Evolutionary conservation across 1,139 yeast genomes (phyloP), one percentile per base, ranked within the genome.

Genomic region (Pichia sp.): DNA sequence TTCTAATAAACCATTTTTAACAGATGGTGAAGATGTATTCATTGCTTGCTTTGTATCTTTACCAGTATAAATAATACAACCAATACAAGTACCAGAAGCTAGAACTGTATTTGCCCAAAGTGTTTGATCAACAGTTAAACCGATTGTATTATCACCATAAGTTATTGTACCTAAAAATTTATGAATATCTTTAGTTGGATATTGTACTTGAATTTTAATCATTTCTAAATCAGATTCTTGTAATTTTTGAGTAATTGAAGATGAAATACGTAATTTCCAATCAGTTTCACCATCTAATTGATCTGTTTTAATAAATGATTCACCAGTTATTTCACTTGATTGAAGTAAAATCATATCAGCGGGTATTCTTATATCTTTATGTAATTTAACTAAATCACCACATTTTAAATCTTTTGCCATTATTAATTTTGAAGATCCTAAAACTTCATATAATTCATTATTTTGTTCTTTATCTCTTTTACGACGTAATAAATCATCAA

Each of bases 231-330:
- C 77, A 38, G 69, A 72, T 31, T 70, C 66, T 0, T 78, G 62
- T 44, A 80, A 60, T 25, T 64, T 60, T 66, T 92, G 97, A 0
- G 97, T 87, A 32, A 81, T 63, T 8, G 81, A 76, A 47, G 81
- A 75, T 0, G 97, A 94, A 34, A 86, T 71, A 58, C 96, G 73
- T 49, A 94, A 72, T 65, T 94, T 94, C 99, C 99, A 94, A 68
- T 94, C 99, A 8, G 99, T 94, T 65, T 94, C 99, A 59, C 99
- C 99, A 66, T 94, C 99, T 47, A 94, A 72, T 66, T 94, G 99
- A 69, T 94, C 99, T 0, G 99, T 94, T 60, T 95, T 86, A 56
- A 94, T 86, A 61, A 94, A 94, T 1, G 92, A 79, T 64, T 92
- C 99, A 5, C 97, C 98, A 7, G 77, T 74, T 25, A 68, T 64